Evolutionary conservation across 1,284 basidiomycete species (phyloP).

Genomic region (Xerocomus nothofagi): DNA sequence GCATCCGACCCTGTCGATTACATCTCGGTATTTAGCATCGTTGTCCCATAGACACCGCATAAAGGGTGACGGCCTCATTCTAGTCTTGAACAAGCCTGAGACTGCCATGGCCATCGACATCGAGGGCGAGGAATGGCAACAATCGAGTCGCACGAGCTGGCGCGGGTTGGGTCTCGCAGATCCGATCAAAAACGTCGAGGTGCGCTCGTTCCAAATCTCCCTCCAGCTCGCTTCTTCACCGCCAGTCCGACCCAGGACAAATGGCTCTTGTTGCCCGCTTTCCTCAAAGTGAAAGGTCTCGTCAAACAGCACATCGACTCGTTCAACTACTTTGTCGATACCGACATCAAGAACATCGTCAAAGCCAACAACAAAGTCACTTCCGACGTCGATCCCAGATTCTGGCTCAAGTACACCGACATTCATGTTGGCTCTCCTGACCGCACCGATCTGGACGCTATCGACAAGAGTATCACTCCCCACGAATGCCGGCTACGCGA

Average conservation of each 20-base stretch:
- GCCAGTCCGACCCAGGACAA: constrained; percentile 75
- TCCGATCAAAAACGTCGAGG: constrained; percentile 78
- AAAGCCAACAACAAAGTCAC: constrained; percentile 91
- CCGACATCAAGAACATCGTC: constrained; percentile 96
- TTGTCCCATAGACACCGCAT: constrained; percentile 1
- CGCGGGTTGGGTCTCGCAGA: constrained; percentile 72
- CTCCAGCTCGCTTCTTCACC: background rate
- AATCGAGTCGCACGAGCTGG: constrained; percentile 58
- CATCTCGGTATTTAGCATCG: no score
- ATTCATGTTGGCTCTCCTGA: constrained; percentile 92
- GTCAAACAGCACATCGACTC: constrained; percentile 99
- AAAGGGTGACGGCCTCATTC: no score
- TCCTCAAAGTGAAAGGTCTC: constrained; percentile 95
- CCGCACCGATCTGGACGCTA: constrained; percentile 79
- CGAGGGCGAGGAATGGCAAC: constrained; percentile 60
- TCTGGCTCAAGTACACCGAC: constrained; percentile 97
- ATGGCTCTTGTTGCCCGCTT: constrained; percentile 94
- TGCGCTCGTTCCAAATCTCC: constrained; percentile 27
- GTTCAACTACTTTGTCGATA: constrained; percentile 99
- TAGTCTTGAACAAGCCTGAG: no score
- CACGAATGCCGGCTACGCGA: constrained; percentile 98
- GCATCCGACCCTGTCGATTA: background rate
- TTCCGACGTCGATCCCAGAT: constrained; percentile 96
- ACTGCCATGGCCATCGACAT: constrained; percentile 16
- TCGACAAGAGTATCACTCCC: constrained; percentile 87